These are phyloP conservation scores for Dictyostelium gargantuum DNA, from an alignment of 208 protist genomes.

Conservation along the genomic window DNA sequence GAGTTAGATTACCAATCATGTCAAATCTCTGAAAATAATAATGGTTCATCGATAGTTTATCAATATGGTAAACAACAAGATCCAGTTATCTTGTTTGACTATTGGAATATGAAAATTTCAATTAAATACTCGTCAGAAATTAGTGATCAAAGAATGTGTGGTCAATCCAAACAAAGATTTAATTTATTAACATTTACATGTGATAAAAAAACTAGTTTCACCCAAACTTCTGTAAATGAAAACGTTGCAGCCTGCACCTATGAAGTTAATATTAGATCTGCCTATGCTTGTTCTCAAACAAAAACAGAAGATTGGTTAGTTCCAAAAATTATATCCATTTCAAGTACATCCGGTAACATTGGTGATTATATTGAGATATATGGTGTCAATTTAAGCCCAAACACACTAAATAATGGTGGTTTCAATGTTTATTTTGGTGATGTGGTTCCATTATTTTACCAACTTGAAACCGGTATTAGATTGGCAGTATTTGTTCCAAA, in stretches of 20 bases:
- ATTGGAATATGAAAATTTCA: background rate
- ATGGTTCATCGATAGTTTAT: background rate
- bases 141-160: background rate
- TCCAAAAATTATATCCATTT: background rate
- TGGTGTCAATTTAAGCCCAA: too few relatives aligned
- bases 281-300: background rate
- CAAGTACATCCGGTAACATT: background rate
- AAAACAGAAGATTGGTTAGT: background rate
- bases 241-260: background rate
- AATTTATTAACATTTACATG: background rate
- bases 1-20: background rate
- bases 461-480: too few relatives aligned
- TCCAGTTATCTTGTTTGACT: background rate
- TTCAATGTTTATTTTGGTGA: too few relatives aligned
- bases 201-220: background rate
- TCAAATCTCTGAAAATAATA: too few relatives aligned
- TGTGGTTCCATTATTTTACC: too few relatives aligned
- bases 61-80: background rate
- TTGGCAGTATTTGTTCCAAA: too few relatives aligned
- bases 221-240: background rate
- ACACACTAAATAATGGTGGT: too few relatives aligned
- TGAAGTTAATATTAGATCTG: background rate
- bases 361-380: background rate
- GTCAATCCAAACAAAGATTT: background rate
- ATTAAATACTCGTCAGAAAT: background rate